phyloP scores from a whole-genome alignment of 2,329 filamentous ascomycete genomes.

The Neopestalotiopsis clavispora region DNA sequence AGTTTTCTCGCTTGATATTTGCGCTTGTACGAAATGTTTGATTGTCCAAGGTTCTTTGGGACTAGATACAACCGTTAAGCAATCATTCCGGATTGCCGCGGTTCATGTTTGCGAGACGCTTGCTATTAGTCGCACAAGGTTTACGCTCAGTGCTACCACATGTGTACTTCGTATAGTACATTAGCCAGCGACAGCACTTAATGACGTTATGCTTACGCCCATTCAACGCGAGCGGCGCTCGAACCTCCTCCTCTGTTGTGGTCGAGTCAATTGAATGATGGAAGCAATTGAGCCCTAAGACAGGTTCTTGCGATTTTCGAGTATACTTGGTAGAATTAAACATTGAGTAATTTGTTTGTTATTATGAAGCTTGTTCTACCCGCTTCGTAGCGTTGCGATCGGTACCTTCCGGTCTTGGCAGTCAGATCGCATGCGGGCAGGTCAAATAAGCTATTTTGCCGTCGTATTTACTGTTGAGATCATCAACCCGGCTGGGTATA shows the following conservation, averaged over 20 bases:
- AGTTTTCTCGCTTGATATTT: too few relatives aligned
- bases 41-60: too few relatives aligned
- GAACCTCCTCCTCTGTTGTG: not conserved
- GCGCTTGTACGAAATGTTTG: too few relatives aligned
- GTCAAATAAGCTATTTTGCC: not conserved
- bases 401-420: slow-evolving; percentile 16
- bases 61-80: too few relatives aligned
- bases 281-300: not conserved
- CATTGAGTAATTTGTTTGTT: not conserved
- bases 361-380: not conserved
- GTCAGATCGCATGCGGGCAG: slow-evolving; percentile 8
- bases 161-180: not conserved
- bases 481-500: not conserved
- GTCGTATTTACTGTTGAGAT: not conserved
- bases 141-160: not conserved
- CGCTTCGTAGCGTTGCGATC: not conserved
- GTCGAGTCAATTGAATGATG: not conserved
- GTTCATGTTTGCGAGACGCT: too few relatives aligned
- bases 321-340: too few relatives aligned
- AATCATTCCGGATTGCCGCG: too few relatives aligned
- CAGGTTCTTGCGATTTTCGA: too few relatives aligned
- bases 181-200: not conserved
- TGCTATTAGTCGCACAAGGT: not conserved
- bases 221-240: not conserved
- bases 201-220: not conserved